Conservation (phyloP, 176 grass and related monocot species). For the Carex parvula region DNA sequence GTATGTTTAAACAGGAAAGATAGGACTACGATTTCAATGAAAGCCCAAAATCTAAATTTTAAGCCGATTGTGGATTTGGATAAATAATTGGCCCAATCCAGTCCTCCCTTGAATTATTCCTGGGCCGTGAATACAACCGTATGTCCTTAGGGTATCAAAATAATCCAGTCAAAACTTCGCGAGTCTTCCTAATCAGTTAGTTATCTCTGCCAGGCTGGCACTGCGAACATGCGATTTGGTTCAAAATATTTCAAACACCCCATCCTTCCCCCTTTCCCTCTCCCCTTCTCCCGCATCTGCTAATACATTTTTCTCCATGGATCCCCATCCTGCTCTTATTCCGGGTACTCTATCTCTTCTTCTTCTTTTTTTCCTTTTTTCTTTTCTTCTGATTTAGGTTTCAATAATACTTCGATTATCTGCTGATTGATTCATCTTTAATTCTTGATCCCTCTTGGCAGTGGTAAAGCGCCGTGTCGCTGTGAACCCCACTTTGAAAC, state of each 20-base stretch:
- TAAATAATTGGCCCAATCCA: not conserved
- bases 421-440: not conserved
- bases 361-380: not conserved
- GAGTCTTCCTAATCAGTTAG: too few species aligned
- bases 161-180: not conserved
- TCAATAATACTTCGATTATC: not conserved
- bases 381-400: not conserved
- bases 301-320: not conserved
- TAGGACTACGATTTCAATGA: too few species aligned
- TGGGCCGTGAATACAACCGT: too few species aligned
- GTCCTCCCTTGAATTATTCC: too few species aligned
- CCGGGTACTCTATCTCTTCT: not conserved
- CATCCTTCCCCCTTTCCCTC: not conserved
- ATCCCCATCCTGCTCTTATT: not conserved
- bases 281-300: not conserved
- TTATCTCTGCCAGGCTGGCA: not conserved
- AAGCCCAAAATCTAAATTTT: not conserved
- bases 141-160: not conserved
- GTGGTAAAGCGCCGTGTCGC: slow-evolving; percentile 5
- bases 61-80: not conserved
- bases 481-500: not conserved
- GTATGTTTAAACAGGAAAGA: too few species aligned
- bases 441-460: not conserved
- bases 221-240: slow-evolving; percentile 19
- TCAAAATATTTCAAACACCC: slow-evolving; percentile 17